Base-by-base conservation (phyloP, 345 rosid genomes). In the Aurinia saxatilis region DNA sequence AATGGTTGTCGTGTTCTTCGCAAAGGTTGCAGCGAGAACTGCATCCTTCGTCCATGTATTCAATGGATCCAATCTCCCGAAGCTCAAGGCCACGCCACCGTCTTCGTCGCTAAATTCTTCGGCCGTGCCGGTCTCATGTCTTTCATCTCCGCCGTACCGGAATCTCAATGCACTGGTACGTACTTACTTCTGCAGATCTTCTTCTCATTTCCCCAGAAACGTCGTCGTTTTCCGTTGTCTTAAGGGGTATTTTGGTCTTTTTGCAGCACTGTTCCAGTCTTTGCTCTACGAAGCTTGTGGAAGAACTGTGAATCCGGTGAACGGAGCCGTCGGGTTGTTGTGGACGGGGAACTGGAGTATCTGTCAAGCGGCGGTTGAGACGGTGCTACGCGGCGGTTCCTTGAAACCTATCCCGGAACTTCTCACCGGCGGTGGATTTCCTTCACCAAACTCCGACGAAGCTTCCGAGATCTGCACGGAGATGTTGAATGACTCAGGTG, bases 111-210 rank as follows among this genome's bases (percentile, higher is more conserved):
- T 46, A 86, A 82, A 54, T 91, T 91, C 81, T 91, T 87, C 50
- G 98, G 98, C 67, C 98, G 98, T 10, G 87, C 93, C 41, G 93
- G 87, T 35, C 89, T 91, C 47, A 74, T 87, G 77, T 84, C 91
- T 53, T 87, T 84, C 49, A 75, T 91, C 51, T 80, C 91, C 70
- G 71, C 89, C 57, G 93, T 83, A 39, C 84, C 96, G 14, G 65
- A 72, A 25, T 34, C 70, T 30, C 96, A 81, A 5, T 77, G 87
- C 5, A 81, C 96, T 17, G 75, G 97, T 90, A 78, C 25, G 23
- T 41, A 0, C 56, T 6, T 15, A 30, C 10, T 8, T 7, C 38
- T 16, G 10, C 19, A 15, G 23, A 29, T 48, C 63, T 37, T n/a
- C 6, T 45, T 10, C 5, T n/a, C n/a, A n/a, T n/a, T n/a, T n/a